Percentiles rank a stretch among this genome's conserved stretches.
Evolutionary conservation across 345 rosid genomes (phyloP).

Genomic region (Gossypium herbaceum): DNA sequence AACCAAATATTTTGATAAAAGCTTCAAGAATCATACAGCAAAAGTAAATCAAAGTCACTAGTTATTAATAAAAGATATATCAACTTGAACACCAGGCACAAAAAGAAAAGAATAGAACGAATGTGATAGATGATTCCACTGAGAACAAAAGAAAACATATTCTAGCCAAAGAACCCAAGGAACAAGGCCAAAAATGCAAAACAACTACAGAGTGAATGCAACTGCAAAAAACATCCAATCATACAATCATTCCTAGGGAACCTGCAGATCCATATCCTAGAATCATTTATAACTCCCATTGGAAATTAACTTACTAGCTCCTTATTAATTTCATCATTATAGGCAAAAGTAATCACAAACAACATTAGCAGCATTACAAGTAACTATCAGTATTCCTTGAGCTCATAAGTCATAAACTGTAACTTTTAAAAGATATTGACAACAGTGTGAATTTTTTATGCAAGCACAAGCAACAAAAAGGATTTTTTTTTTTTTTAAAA

Average conservation of each 20-base stretch:
- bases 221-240: neutral
- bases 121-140: neutral
- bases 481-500: neutral
- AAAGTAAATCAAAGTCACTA: neutral
- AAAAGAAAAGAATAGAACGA: neutral
- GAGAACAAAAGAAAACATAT: neutral
- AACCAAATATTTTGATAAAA: neutral
- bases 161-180: neutral
- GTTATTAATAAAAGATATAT: neutral
- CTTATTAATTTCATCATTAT: neutral
- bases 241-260: neutral
- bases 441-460: neutral
- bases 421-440: neutral
- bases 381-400: neutral
- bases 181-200: neutral
- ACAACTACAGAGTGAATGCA: constrained; percentile 1
- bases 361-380: neutral
- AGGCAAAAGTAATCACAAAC: neutral
- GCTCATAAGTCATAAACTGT: neutral
- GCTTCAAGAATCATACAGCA: neutral
- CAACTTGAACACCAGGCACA: neutral
- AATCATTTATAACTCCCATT: neutral
- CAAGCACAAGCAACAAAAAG: neutral
- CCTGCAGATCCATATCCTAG: neutral
- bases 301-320: neutral